Base-by-base conservation (phyloP, 805 yeast species). In the Cyberlindnera sargentensis region DNA sequence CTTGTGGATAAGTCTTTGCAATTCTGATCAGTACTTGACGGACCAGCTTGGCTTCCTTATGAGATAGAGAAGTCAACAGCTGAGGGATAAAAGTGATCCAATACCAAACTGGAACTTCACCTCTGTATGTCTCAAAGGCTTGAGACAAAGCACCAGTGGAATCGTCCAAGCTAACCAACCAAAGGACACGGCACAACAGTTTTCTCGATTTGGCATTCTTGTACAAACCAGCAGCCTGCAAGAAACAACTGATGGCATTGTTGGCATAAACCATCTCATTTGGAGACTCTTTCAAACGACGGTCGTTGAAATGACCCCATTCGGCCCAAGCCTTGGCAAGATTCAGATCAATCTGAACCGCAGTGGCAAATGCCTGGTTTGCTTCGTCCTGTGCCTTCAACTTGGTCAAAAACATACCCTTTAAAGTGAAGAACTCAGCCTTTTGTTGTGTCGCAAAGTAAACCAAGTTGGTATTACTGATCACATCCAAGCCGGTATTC, bases 251-350 rank as follows among this genome's bases (percentile, higher is more conserved):
- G 39, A 93, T 81, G 3, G 99, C 98, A 62, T 90, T 89, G 49
- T 88, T 84, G 20, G 98, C 99, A 63, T 79, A 82, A 24, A 79
- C 76, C 65, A 84, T 80, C 55, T 87, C 95, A 40, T 70, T 77
- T 1, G 90, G 91, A 47, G 82, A 82, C 51, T 88, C 95, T 51
- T 86, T 84, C 62, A 88, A 81, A 35, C 96, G 72, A 28, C 82
- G 77, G 54, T 93, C 99, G 60, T 90, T 90, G 67, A 88, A 93
- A 60, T 82, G 80, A 47, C 99, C 99, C 99, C 99, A 93, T 61
- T 95, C 97, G 4, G 97, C 98, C 99, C 99, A 93, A 0, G 99
- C 98, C 62, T 93, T 91, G 2, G 98, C 96, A 38, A 93, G 65
- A 56, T 90, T 88, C 53, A 91, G 74, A 58, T 95, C 99, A 45